These are phyloP conservation scores for Lecanicillium sp. DNA, from an alignment of 2,329 filamentous ascomycete species.

Conservation along the genomic window DNA sequence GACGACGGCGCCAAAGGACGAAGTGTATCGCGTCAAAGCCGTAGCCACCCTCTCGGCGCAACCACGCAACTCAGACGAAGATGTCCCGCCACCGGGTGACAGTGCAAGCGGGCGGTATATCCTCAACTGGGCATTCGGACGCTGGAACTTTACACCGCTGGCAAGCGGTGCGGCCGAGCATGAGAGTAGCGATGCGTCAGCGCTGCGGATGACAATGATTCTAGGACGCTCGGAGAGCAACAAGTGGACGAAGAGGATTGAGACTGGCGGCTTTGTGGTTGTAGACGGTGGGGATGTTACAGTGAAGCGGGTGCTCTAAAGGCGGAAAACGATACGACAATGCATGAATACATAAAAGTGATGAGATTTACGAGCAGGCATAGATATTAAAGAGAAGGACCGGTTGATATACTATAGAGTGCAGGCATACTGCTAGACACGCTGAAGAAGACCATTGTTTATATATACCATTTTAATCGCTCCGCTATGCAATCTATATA, in stretches of 20 bases:
- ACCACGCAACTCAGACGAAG: conserved; percentile 43
- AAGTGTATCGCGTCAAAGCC: conserved; percentile 91
- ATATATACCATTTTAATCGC: too few relatives aligned
- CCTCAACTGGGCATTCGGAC: conserved; percentile 94
- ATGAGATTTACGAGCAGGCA: not conserved
- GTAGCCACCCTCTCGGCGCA: conserved; percentile 39
- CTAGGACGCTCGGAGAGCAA: conserved; percentile 63
- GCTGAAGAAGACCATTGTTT: too few relatives aligned
- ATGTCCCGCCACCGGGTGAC: conserved; percentile 25
- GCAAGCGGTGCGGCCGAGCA: conserved; percentile 37
- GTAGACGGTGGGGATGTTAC: conserved; percentile 40
- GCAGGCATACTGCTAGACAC: too few relatives aligned
- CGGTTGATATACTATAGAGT: not conserved
- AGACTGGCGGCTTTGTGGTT: conserved; percentile 46
- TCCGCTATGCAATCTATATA: conserved; percentile 8
- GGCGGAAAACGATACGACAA: not conserved
- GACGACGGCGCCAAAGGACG: conserved; percentile 72
- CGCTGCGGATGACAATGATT: conserved; percentile 67
- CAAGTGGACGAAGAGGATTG: conserved; percentile 70
- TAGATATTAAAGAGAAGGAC: conserved; percentile 7
- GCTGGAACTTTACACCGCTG: conserved; percentile 78
- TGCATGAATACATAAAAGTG: conserved; percentile 4
- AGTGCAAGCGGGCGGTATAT: conserved; percentile 57
- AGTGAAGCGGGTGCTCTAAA: conserved; percentile 41
- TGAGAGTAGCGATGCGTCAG: conserved; percentile 43